Base-by-base conservation (phyloP, 164 flowering plant species). In the Vitis amurensis region DNA sequence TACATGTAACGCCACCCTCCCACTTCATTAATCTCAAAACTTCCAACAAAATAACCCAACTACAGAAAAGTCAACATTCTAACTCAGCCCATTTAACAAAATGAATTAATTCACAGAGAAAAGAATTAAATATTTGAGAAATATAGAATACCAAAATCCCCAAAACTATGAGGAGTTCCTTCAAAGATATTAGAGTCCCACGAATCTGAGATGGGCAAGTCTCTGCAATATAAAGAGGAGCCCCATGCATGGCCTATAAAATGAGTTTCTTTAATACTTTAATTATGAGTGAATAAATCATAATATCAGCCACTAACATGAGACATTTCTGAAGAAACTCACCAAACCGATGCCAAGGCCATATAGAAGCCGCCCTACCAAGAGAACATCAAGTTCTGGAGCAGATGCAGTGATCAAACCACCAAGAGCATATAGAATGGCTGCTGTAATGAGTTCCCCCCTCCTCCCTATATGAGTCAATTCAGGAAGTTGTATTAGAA, bases 1-100 rank as follows among this genome's bases (percentile, higher is more conserved):
- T 70, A 93, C 99, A 91, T 93, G 81, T 84, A 89, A 61, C 98
- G 91, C 98, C 98, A 95, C 23, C 99, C 99, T 57, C 96, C 97
- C 74, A 92, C 77, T 15, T 83, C 84, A 77, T 85, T 67, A 55
- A 92, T 89, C 69, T 81, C 77, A 68, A 84, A 58, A 81, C 92
- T 95, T 67, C 99, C 99, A 16, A 85, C 90, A 73, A 89, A 85
- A 80, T 91, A 94, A 68, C 99, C 97, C 59, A 92, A 69, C 97
- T 95, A 88, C 75, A 73, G 30, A 77, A 55, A 76, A 58, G 63
- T 44, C 8, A 58, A 57, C 14, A 3, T 9, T 61, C 17, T 62
- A 76, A 50, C 10, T 60, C 67, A 64, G 58, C 31, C 51, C 61
- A 57, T 59, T 61, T 9, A 50, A 59, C 27, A 60, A 72, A 47